Percentiles rank a stretch among this genome's conserved stretches.
Evolutionary conservation across 139 green algal genomes (phyloP).

Genomic region (Coccomyxa sp.): DNA sequence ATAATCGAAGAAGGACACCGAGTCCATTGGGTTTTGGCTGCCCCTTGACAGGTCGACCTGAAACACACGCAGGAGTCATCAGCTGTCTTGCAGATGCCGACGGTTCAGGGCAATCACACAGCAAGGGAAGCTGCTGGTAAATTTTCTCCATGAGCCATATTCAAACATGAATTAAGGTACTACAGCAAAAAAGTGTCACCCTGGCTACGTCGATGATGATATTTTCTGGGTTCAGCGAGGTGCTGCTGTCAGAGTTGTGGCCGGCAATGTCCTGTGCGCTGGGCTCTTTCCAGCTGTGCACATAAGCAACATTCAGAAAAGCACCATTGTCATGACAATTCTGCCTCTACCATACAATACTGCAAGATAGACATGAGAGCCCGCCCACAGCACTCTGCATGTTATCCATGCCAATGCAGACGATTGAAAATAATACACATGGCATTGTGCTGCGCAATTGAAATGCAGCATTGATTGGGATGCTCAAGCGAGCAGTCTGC

Average conservation of each 20-base stretch:
- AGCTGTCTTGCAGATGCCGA: too few relatives aligned
- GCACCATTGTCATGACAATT: neutral
- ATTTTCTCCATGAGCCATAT: too few relatives aligned
- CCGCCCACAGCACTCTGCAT: neutral
- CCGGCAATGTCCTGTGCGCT: neutral
- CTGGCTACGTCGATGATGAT: constrained; percentile 52
- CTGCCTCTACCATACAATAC: neutral
- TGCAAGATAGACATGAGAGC: neutral
- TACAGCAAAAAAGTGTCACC: too few relatives aligned
- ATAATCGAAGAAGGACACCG: constrained; percentile 54
- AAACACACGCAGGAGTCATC: too few relatives aligned
- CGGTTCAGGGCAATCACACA: too few relatives aligned
- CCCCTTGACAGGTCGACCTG: constrained; percentile 48
- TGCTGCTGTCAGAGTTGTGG: neutral
- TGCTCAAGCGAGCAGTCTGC: too few relatives aligned
- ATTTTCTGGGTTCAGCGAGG: constrained; percentile 37
- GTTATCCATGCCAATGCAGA: neutral
- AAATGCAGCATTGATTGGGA: too few relatives aligned
- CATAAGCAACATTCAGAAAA: neutral
- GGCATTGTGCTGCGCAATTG: too few relatives aligned
- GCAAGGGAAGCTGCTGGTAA: too few relatives aligned
- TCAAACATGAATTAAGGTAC: too few relatives aligned
- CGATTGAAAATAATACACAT: too few relatives aligned
- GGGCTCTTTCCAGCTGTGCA: neutral
- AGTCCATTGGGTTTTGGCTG: constrained; percentile 55